Base-by-base conservation (phyloP, 2,329 filamentous ascomycete species). In the Phialemonium atrogriseum region DNA sequence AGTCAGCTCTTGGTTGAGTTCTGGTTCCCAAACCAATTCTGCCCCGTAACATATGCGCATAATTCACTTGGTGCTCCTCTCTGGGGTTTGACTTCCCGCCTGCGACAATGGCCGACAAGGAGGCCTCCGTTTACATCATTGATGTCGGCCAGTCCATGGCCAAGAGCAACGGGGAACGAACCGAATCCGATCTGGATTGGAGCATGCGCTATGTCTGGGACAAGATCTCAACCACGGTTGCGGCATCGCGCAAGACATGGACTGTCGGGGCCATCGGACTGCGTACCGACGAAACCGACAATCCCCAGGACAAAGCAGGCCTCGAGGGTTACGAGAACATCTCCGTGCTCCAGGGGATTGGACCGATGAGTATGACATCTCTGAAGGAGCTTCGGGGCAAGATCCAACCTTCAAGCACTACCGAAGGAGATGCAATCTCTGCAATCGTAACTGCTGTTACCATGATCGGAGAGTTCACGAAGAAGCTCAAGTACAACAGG, bases 131-230 rank as follows among this genome's bases (percentile, higher is more conserved):
- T 25, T 98, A 91, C 56, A 81, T 98, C 45, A 61, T 98, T 38
- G 91, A 98, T 59, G 66, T 95, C 15, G 88, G 87, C 36, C 67
- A 64, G 49, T 84, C 88, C n/a, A 95, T 94, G 84, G 80, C 70
- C 36, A 66, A 82, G 51, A 71, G 66, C 46, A 73, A 77, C 45
- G 69, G 75, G 59, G 85, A 81, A 16, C 77, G 91, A 43, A 53
- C 64, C 13, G 74, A 89, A 53, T 81, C 81, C 4, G 83, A 96
- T 53, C 72, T 98, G 12, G 85, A 95, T 38, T 98, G 81, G 77
- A 75, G 77, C 28, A 79, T 96, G 76, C 76, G 77, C 40, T 98
- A 94, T 59, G 73, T 96, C 30, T 98, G 89, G 88, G 89, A 96
- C 66, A 91, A 84, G 53, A 83, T 93, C 43, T 80, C 80, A 5